These are phyloP conservation scores for Hortaea werneckii DNA, from an alignment of 2,329 filamentous ascomycete genomes.

Conservation along the genomic window DNA sequence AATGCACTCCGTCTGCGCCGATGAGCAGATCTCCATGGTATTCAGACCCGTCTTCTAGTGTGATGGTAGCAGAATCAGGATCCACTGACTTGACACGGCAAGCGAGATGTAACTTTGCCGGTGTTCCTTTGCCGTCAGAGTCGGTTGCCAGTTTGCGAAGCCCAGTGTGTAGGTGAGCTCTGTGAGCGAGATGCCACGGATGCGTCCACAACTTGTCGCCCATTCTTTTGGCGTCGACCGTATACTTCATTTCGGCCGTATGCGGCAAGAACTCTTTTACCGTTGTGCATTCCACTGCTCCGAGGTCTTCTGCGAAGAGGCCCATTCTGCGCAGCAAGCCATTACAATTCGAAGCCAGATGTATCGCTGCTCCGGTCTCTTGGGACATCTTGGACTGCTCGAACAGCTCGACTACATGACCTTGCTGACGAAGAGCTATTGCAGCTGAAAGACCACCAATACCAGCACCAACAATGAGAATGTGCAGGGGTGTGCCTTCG, in stretches of 20 bases:
- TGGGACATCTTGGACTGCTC: constrained; percentile 19
- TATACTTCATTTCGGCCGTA: constrained; percentile 7
- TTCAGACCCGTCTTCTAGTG: constrained; percentile 16
- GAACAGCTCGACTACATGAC: constrained; percentile 19
- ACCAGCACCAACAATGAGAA: constrained; percentile 20
- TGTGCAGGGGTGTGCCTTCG: constrained; percentile 5
- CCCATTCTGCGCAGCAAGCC: constrained; percentile 12
- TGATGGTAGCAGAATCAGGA: constrained; percentile 13
- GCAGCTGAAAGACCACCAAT: constrained; percentile 21
- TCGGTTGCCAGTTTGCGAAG: constrained; percentile 16
- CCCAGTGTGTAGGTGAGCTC: constrained; percentile 21
- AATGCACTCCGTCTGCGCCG: constrained; percentile 25
- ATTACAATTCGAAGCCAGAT: constrained; percentile 16
- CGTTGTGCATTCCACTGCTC: constrained; percentile 10
- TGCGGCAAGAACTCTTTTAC: constrained; percentile 10
- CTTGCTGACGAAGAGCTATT: constrained; percentile 16
- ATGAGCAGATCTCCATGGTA: constrained; percentile 21
- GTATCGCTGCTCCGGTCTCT: constrained; percentile 21
- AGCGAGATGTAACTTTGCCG: constrained; percentile 15
- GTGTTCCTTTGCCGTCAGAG: constrained; percentile 13
- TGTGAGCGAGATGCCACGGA: constrained; percentile 22
- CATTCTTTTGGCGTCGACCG: constrained; percentile 5
- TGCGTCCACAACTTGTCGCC: constrained; percentile 17
- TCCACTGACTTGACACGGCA: constrained; percentile 17
- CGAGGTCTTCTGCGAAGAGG: constrained; percentile 9